These are phyloP conservation scores for Salinomyces thailandicus DNA, from an alignment of 2,329 filamentous ascomycete genomes.

Conservation along the genomic window DNA sequence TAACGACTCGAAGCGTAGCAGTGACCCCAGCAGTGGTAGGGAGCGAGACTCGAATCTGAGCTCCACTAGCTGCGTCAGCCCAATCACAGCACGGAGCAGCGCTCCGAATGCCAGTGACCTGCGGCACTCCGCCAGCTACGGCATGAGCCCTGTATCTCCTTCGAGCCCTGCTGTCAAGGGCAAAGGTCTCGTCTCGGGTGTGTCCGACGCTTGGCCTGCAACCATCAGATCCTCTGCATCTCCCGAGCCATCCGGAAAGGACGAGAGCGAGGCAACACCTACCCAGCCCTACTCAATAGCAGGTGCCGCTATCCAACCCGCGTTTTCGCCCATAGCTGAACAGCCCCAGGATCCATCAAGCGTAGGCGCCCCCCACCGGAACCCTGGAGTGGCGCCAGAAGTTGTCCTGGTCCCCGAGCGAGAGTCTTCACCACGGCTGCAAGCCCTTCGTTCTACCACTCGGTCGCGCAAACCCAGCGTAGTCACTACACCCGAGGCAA, in stretches of 20 bases:
- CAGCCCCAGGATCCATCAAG: neutral
- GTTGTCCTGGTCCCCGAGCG: neutral
- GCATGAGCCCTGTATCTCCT: constrained; percentile 5
- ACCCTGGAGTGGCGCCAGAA: constrained; percentile 2
- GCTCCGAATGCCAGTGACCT: constrained; percentile 1
- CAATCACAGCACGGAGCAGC: constrained; percentile 13
- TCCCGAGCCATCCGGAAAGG: neutral
- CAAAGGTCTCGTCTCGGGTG: neutral
- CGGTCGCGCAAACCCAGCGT: constrained; percentile 2
- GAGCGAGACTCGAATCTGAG: constrained; percentile 7
- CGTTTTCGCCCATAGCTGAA: neutral
- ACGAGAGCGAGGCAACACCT: neutral
- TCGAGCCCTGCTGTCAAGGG: neutral
- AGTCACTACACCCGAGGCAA: constrained; percentile 11
- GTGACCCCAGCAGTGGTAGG: constrained; percentile 15
- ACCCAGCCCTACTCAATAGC: neutral
- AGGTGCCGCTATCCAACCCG: neutral
- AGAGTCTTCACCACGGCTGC: neutral
- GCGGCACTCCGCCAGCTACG: neutral
- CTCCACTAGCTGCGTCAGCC: constrained; percentile 14
- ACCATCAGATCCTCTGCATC: neutral
- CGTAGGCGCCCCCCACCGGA: neutral
- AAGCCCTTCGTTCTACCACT: neutral
- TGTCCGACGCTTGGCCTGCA: neutral
- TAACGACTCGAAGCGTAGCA: constrained; percentile 17